Percentiles rank a stretch among this genome's conserved stretches.
Evolutionary conservation across 78 protist genomes (phyloP).

Genomic region (Reticulomyxa filosa): DNA sequence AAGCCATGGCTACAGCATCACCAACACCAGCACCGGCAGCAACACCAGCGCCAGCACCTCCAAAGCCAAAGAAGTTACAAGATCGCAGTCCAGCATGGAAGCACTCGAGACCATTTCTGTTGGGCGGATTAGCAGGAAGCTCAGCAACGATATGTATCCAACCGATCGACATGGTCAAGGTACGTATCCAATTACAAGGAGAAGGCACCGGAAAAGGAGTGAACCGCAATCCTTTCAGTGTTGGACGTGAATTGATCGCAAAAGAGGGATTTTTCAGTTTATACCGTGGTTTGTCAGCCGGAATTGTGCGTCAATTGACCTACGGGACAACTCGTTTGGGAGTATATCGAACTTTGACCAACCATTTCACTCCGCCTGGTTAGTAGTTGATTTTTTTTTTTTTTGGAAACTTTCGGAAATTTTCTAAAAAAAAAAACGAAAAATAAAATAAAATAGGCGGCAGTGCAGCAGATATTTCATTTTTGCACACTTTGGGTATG

Average conservation of each 20-base stretch:
- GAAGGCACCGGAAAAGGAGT: not conserved
- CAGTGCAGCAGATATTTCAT: no score
- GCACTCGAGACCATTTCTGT: not conserved
- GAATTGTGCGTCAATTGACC: not conserved
- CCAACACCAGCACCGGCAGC: no score
- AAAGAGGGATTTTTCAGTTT: not conserved
- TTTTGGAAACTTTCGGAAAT: no score
- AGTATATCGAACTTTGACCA: not conserved
- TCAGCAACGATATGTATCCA: not conserved
- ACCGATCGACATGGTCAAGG: not conserved
- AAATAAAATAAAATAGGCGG: no score
- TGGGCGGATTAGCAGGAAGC: not conserved
- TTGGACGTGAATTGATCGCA: not conserved
- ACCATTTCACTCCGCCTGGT: no score
- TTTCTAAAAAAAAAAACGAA: no score
- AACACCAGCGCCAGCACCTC: no score
- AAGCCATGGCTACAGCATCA: no score
- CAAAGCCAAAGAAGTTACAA: no score
- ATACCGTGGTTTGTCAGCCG: not conserved
- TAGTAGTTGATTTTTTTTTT: no score
- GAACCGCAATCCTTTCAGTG: not conserved
- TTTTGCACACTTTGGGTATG: not conserved
- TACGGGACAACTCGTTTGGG: not conserved
- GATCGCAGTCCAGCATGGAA: not conserved
- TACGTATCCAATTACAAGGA: not conserved